A percentile compares a stretch with the other conserved stretches of the same genome.
Conservation (phyloP, 2,329 filamentous ascomycete species). For the Orbilia quercus region DNA sequence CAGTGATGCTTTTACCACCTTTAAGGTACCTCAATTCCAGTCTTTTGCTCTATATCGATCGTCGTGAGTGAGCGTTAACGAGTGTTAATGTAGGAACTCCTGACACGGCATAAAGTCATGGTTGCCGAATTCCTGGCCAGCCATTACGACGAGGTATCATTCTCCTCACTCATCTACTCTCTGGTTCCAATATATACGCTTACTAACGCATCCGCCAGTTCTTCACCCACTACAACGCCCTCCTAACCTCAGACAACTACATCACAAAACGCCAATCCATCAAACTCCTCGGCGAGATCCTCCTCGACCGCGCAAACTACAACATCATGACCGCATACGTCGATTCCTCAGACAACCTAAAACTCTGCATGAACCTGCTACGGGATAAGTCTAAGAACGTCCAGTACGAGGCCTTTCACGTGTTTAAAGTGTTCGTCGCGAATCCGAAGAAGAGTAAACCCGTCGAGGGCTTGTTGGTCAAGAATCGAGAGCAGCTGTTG, state of each 20-base stretch:
- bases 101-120: slow-evolving; percentile 92
- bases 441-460: slow-evolving; percentile 98
- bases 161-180: neutral
- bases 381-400: slow-evolving; percentile 98
- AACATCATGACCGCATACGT: slow-evolving; percentile 98
- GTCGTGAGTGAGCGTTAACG: too few relatives aligned
- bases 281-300: slow-evolving; percentile 92
- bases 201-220: slow-evolving; percentile 68
- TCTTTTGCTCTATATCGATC: too few relatives aligned
- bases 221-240: slow-evolving; percentile 88
- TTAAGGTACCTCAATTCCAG: slow-evolving; percentile 71
- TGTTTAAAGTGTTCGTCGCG: slow-evolving; percentile 99
- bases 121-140: slow-evolving; percentile 86
- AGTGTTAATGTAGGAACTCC: slow-evolving; percentile 75
- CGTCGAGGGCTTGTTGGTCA: slow-evolving; percentile 93
- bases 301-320: slow-evolving; percentile 95
- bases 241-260: slow-evolving; percentile 90
- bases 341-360: slow-evolving; percentile 92
- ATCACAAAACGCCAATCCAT: slow-evolving; percentile 98
- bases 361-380: slow-evolving; percentile 97
- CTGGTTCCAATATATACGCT: neutral
- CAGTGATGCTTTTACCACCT: slow-evolving; percentile 97
- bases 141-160: slow-evolving; percentile 76
- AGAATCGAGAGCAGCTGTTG: slow-evolving; percentile 91
- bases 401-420: slow-evolving; percentile 98